Conservation (phyloP, 164 flowering plant species). For the Tetrastigma voinierianum region DNA sequence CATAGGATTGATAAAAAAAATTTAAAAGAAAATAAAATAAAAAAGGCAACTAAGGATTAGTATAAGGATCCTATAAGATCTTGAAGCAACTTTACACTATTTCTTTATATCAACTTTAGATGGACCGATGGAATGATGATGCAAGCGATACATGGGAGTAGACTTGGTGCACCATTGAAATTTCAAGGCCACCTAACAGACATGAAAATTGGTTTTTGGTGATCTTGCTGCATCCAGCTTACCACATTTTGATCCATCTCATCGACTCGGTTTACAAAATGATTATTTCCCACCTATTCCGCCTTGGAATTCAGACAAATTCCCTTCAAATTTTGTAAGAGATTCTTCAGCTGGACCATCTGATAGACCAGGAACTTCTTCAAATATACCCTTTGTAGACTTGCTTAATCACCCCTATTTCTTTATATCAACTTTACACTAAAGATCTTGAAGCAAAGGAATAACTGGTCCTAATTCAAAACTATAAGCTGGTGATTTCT, state of each 20-base stretch:
- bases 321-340: constrained; percentile 33
- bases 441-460: too few species aligned
- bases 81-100: too few species aligned
- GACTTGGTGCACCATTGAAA: constrained; percentile 41
- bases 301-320: constrained; percentile 47
- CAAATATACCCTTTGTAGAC: too few species aligned
- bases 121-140: constrained; percentile 93
- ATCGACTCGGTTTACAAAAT: constrained; percentile 32
- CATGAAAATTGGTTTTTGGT: constrained; percentile 71
- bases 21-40: too few species aligned
- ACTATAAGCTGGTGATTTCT: too few species aligned
- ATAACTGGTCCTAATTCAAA: too few species aligned
- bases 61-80: too few species aligned
- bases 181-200: constrained; percentile 75
- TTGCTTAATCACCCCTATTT: too few species aligned
- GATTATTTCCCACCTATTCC: constrained; percentile 42
- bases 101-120: too few species aligned
- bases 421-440: too few species aligned
- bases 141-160: constrained; percentile 71
- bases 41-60: too few species aligned
- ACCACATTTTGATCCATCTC: constrained; percentile 37
- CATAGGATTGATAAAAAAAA: too few species aligned
- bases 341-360: constrained; percentile 45
- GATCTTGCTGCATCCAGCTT: constrained; percentile 39
- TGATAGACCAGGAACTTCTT: constrained; percentile 42